Conservation (phyloP, 2,329 filamentous ascomycete genomes). For the Colletotrichum agaves region DNA sequence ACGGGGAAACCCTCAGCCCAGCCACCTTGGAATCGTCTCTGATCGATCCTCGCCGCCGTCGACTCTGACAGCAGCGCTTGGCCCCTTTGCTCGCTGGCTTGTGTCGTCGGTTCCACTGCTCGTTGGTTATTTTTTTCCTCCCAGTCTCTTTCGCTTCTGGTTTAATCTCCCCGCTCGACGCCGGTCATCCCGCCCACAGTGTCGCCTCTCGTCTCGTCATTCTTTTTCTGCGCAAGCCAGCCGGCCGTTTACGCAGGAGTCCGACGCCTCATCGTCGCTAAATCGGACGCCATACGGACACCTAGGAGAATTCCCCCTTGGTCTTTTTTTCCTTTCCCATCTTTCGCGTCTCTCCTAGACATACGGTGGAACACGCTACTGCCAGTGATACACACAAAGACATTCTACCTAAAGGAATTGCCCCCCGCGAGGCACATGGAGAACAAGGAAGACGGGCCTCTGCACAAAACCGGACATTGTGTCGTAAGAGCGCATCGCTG, state of each 20-base stretch:
- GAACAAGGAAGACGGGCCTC: conserved; percentile 4
- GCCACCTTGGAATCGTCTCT: conserved; percentile 4
- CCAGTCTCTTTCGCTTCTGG: background rate
- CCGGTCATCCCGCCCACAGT: conserved; percentile 17
- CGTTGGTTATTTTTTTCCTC: background rate
- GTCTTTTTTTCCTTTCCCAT: background rate
- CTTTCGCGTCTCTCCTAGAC: no score
- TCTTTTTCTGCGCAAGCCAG: conserved; percentile 23
- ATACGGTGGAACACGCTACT: conserved; percentile 11
- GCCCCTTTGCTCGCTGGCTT: background rate
- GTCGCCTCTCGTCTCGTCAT: conserved; percentile 23
- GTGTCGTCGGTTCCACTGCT: conserved; percentile 3
- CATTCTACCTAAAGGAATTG: background rate
- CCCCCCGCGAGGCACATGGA: conserved; percentile 1
- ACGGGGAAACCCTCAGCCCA: conserved; percentile 15
- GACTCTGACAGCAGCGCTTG: conserved; percentile 17
- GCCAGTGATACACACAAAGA: conserved; percentile 22
- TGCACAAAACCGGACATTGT: conserved; percentile 32
- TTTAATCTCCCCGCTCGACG: background rate
- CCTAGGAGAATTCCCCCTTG: background rate
- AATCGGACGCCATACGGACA: conserved; percentile 2
- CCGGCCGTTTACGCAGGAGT: conserved; percentile 12
- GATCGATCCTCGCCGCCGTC: conserved; percentile 1
- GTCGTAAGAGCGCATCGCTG: conserved; percentile 1
- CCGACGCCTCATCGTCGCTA: conserved; percentile 13